Percentiles rank a stretch among this genome's conserved stretches.
These are phyloP conservation scores for Quercus phellos DNA, from an alignment of 331 rosid species.

Conservation along the genomic window DNA sequence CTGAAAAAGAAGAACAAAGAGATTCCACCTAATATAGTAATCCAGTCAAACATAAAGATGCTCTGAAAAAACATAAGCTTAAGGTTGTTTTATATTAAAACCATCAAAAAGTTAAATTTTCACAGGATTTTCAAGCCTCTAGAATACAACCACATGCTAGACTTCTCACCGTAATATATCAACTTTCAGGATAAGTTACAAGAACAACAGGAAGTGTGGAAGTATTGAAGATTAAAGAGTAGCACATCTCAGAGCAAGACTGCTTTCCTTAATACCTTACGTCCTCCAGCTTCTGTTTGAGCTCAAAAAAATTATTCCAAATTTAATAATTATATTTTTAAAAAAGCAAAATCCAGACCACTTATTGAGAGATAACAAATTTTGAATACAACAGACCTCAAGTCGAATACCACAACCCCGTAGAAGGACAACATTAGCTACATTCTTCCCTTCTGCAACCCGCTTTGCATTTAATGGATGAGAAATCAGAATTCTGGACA, in stretches of 20 bases:
- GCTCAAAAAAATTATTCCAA: background rate
- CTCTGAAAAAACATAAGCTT: background rate
- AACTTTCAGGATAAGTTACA: background rate
- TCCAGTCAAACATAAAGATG: background rate
- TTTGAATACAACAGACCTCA: slow-evolving; percentile 54
- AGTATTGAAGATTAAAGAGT: slow-evolving; percentile 4
- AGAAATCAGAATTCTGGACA: slow-evolving; percentile 69
- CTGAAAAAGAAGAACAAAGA: background rate
- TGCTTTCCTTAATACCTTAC: background rate
- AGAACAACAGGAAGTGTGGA: slow-evolving; percentile 5
- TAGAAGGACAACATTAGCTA: slow-evolving; percentile 79
- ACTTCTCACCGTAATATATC: background rate
- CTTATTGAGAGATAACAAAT: background rate
- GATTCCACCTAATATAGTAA: background rate
- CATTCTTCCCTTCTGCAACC: slow-evolving; percentile 75
- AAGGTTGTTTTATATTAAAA: background rate
- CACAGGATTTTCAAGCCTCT: background rate
- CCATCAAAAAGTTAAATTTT: background rate
- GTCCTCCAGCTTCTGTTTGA: background rate
- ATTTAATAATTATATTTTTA: background rate
- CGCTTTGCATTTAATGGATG: slow-evolving; percentile 85
- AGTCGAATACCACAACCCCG: slow-evolving; percentile 95
- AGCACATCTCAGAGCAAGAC: background rate
- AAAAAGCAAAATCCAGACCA: background rate
- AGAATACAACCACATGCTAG: background rate